Conservation (phyloP, 305 asterid genomes). For the Plantago lanceolata region DNA sequence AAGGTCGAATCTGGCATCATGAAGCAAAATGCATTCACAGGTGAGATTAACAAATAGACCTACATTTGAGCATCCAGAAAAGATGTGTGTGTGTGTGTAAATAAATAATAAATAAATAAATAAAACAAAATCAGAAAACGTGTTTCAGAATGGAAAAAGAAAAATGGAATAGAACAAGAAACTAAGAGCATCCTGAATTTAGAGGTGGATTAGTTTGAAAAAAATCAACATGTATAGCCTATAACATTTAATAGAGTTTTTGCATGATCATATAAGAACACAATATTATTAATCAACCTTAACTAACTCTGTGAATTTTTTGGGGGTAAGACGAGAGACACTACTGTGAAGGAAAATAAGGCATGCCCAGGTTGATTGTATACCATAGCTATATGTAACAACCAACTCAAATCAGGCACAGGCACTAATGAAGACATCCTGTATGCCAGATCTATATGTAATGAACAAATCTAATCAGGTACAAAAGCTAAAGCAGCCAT, state of each 20-base stretch:
- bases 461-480: slow-evolving; percentile 8
- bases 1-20: slow-evolving; percentile 72
- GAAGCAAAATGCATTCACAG: neutral
- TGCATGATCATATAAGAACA: neutral
- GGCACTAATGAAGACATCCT: neutral
- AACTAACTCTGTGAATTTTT: neutral
- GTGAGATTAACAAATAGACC: neutral
- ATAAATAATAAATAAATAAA: no score
- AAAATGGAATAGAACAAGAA: neutral
- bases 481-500: neutral
- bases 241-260: no score
- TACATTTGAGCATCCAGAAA: neutral
- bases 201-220: neutral
- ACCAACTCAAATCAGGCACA: slow-evolving; percentile 1
- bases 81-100: neutral
- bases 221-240: neutral
- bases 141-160: neutral
- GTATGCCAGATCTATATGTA: neutral
- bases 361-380: slow-evolving; percentile 2
- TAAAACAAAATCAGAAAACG: no score
- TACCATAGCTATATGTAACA: neutral
- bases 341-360: neutral
- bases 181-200: neutral
- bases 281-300: neutral
- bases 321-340: neutral